phyloP scores from a whole-genome alignment of 805 yeast species.

The Schwanniomyces pseudopolymorphus region DNA sequence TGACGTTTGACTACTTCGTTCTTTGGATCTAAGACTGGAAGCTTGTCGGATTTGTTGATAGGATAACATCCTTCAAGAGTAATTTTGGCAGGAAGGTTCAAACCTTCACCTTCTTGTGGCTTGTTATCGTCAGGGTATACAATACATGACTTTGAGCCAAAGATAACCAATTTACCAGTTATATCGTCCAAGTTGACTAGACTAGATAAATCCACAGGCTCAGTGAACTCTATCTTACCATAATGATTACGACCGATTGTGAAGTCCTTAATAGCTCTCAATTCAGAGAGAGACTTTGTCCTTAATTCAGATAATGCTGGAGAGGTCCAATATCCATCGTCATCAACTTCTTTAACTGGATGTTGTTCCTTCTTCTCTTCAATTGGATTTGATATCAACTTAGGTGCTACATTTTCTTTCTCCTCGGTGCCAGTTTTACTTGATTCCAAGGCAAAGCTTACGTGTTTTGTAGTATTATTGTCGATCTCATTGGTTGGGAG shows the following conservation, averaged over 20 bases:
- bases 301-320: conserved; percentile 71
- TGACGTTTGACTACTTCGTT: conserved; percentile 72
- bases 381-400: conserved; percentile 1
- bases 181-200: conserved; percentile 60
- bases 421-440: conserved; percentile 1
- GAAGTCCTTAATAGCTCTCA: conserved; percentile 62
- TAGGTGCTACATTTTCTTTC: conserved; percentile 12
- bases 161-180: conserved; percentile 62
- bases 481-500: conserved; percentile 5
- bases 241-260: conserved; percentile 75
- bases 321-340: conserved; percentile 83
- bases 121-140: conserved; percentile 68
- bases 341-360: conserved; percentile 44
- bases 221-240: conserved; percentile 74
- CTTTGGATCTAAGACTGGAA: conserved; percentile 74
- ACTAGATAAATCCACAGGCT: conserved; percentile 81
- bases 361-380: not conserved
- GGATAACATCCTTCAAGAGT: conserved; percentile 83
- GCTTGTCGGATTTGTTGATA: conserved; percentile 63
- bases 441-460: conserved; percentile 13
- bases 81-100: conserved; percentile 73
- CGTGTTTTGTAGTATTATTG: conserved; percentile 14
- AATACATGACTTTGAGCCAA: conserved; percentile 58
- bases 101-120: conserved; percentile 76
- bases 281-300: conserved; percentile 57